Evolutionary conservation across 2,329 filamentous ascomycete genomes (phyloP).

Genomic region (Aspergillus tamarii): DNA sequence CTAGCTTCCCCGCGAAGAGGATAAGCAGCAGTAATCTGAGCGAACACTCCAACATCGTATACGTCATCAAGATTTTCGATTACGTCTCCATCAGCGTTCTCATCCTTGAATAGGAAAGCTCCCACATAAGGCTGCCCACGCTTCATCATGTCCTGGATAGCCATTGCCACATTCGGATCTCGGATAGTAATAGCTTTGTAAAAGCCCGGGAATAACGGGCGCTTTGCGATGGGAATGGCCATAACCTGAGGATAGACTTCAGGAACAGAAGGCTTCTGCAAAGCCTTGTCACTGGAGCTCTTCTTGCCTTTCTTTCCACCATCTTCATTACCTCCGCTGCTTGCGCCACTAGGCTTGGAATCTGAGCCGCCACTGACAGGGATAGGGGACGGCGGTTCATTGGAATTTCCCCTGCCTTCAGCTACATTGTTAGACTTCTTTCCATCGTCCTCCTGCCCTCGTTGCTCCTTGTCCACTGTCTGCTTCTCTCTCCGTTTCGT

Average conservation of each 20-base stretch:
- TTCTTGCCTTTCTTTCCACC: slow-evolving; percentile 74
- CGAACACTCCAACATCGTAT: slow-evolving; percentile 94
- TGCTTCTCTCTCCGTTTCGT: slow-evolving; percentile 46
- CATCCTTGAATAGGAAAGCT: slow-evolving; percentile 95
- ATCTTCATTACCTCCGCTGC: slow-evolving; percentile 57
- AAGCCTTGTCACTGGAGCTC: slow-evolving; percentile 67
- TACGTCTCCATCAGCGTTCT: slow-evolving; percentile 88
- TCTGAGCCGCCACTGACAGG: slow-evolving; percentile 42
- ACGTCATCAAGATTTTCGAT: slow-evolving; percentile 91
- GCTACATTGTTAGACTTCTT: slow-evolving; percentile 43
- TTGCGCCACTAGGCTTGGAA: slow-evolving; percentile 59
- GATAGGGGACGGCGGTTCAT: slow-evolving; percentile 51
- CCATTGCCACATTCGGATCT: slow-evolving; percentile 85
- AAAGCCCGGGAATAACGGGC: slow-evolving; percentile 94
- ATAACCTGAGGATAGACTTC: slow-evolving; percentile 97
- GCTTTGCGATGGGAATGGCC: slow-evolving; percentile 91
- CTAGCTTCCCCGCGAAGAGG: slow-evolving; percentile 80
- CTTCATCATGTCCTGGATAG: slow-evolving; percentile 96
- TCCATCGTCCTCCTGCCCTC: slow-evolving; percentile 41
- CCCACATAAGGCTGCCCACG: slow-evolving; percentile 96
- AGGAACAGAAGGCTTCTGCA: slow-evolving; percentile 86
- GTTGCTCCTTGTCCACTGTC: slow-evolving; percentile 43
- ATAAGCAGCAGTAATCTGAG: slow-evolving; percentile 95
- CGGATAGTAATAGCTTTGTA: slow-evolving; percentile 98
- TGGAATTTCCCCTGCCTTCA: slow-evolving; percentile 52